Base-by-base conservation (phyloP, 179 eudicot species). In the Silene coronaria region DNA sequence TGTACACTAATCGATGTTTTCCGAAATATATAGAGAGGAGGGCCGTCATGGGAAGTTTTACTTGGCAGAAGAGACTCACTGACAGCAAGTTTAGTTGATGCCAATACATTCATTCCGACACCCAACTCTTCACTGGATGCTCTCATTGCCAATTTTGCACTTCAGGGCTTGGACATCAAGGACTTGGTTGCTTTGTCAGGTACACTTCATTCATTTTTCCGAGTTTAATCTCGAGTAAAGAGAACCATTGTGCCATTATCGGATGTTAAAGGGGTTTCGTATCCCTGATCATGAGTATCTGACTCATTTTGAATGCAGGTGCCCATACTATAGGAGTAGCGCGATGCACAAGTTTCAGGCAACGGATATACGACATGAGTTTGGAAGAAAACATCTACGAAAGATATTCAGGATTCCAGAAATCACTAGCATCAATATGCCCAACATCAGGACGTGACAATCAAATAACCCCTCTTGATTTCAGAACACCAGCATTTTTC, bases 151-250 rank as follows among this genome's bases (percentile, higher is more conserved):
- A 91, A 85, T 69, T 90, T 91, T 58, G 75, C 70, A 23, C 81
- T 82, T 27, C 97, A 90, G 4, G 97, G 97, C 69, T 85, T 91
- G 24, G 88, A 87, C 73, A 74, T 62, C 64, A 76, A 68, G 27
- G 92, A 91, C 84, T 76, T 91, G 81, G 90, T 89, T 75, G 89
- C 91, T 45, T 66, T 91, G 27, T 89, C 94, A 79, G 94, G 96
- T 91, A 78, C 17, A 7, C 26, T 6, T 71, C 0, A 19, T 53
- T 13, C 2, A 1, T 2, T 19, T 17, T 12, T 46, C 16, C 7
- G n/a, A 48, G 58, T 16, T 51, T 51, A 51, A 14, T 16, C 2
- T 46, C 4, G 17, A 3, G 17, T 1, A 5, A 3, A 2, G 13
- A 12, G 53, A 46, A 0, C 9, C 16, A 46, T 11, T 46, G 2